Evolutionary conservation across 2,329 filamentous ascomycete species (phyloP).

Genomic region (Bipolaris sorokiniana): DNA sequence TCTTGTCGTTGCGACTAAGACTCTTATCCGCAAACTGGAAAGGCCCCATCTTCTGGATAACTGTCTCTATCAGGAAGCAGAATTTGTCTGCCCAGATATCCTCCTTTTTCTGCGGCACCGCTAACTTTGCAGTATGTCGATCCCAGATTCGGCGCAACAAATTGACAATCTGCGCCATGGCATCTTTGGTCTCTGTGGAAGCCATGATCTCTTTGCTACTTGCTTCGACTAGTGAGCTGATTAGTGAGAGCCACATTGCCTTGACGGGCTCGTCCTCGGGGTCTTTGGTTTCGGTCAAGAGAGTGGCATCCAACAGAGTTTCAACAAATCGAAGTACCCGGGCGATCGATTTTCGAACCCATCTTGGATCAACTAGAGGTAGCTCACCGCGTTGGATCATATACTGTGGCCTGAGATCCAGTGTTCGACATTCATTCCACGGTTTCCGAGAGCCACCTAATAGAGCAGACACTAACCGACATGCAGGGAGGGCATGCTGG

Average conservation of each 20-base stretch:
- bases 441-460: constrained; percentile 65
- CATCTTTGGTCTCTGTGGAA: constrained; percentile 80
- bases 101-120: constrained; percentile 42
- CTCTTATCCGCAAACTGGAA: constrained; percentile 59
- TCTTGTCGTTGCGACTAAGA: constrained; percentile 60
- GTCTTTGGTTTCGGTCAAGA: constrained; percentile 51
- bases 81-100: constrained; percentile 58
- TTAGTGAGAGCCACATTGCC: constrained; percentile 66
- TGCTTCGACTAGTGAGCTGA: constrained; percentile 69
- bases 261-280: constrained; percentile 58
- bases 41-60: constrained; percentile 58
- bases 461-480: constrained; percentile 74
- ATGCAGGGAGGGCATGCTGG: constrained; percentile 46
- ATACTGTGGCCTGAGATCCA: constrained; percentile 57
- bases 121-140: constrained; percentile 52
- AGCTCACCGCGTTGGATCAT: constrained; percentile 71
- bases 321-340: constrained; percentile 69
- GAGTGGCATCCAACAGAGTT: constrained; percentile 57
- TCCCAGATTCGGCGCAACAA: constrained; percentile 74
- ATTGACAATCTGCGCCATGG: constrained; percentile 74
- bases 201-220: constrained; percentile 88
- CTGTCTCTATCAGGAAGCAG: constrained; percentile 58
- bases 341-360: constrained; percentile 75
- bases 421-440: constrained; percentile 78
- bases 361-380: constrained; percentile 82